phyloP scores from a whole-genome alignment of 805 yeast species.

The Pichia thaimueangensis region DNA sequence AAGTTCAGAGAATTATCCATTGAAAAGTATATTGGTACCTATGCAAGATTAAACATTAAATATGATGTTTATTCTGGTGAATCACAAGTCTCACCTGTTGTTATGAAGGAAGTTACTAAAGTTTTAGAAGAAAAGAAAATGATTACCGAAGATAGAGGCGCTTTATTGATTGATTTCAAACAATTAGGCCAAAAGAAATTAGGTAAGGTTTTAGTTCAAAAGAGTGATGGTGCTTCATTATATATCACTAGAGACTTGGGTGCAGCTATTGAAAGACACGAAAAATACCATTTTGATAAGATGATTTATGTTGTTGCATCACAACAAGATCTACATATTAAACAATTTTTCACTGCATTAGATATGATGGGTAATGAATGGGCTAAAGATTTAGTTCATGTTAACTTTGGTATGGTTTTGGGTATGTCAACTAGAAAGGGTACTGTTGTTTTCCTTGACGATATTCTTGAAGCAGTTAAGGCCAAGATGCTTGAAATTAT shows the following conservation, averaged over 20 bases:
- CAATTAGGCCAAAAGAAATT: slow-evolving; percentile 75
- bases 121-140: slow-evolving; percentile 61
- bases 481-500: slow-evolving; percentile 94
- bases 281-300: slow-evolving; percentile 81
- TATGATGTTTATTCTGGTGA: slow-evolving; percentile 93
- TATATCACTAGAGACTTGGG: slow-evolving; percentile 96
- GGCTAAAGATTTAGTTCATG: slow-evolving; percentile 71
- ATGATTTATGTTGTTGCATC: slow-evolving; percentile 94
- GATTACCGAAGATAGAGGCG: slow-evolving; percentile 85
- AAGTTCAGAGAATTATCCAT: slow-evolving; percentile 89
- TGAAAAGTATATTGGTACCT: slow-evolving; percentile 76
- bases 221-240: slow-evolving; percentile 91
- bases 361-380: slow-evolving; percentile 86
- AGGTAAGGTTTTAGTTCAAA: slow-evolving; percentile 88
- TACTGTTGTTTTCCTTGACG: slow-evolving; percentile 95
- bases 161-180: slow-evolving; percentile 78
- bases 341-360: slow-evolving; percentile 90
- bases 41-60: slow-evolving; percentile 83
- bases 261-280: slow-evolving; percentile 88
- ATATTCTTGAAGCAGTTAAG: slow-evolving; percentile 87
- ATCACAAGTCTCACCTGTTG: slow-evolving; percentile 77
- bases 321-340: slow-evolving; percentile 92
- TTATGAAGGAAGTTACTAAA: slow-evolving; percentile 60
- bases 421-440: slow-evolving; percentile 99
- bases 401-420: slow-evolving; percentile 95